Percentiles rank a stretch among this genome's conserved stretches.
Conservation (phyloP, 495 filamentous ascomycete species). For the Lasiosphaeris hirsuta region DNA sequence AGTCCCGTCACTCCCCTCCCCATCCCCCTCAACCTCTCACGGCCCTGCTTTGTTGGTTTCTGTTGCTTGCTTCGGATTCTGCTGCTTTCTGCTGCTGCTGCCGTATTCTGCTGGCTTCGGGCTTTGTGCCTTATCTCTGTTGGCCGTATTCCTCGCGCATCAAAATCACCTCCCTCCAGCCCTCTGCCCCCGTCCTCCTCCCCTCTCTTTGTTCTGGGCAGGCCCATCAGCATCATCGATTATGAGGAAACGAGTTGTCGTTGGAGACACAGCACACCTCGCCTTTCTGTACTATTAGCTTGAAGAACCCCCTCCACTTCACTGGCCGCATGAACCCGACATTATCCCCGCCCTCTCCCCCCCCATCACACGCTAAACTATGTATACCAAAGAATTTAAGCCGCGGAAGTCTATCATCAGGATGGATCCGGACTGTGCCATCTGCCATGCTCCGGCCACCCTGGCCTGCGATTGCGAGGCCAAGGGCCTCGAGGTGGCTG, state of each 20-base stretch:
- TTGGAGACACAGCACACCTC: conserved; percentile 27
- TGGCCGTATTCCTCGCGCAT: conserved; percentile 10
- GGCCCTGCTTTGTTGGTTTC: neutral
- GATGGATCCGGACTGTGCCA: conserved; percentile 70
- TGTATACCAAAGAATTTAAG: conserved; percentile 48
- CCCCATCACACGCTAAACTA: conserved; percentile 43
- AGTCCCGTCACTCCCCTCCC: conserved; percentile 1
- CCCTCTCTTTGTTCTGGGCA: conserved; percentile 25
- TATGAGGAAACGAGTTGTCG: conserved; percentile 31
- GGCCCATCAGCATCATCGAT: conserved; percentile 26
- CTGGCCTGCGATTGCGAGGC: conserved; percentile 66
- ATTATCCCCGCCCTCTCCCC: conserved; percentile 29
- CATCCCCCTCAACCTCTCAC: conserved; percentile 14
- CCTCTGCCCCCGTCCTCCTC: conserved; percentile 4
- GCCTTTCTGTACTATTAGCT: conserved; percentile 28
- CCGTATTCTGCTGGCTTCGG: conserved; percentile 16
- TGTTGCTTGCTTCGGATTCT: neutral
- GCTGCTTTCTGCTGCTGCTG: conserved; percentile 10
- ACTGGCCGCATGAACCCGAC: conserved; percentile 22
- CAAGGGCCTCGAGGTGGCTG: conserved; percentile 61
- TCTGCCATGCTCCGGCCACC: conserved; percentile 61
- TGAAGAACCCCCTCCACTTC: conserved; percentile 12
- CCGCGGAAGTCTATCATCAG: conserved; percentile 48
- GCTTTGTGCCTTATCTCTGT: conserved; percentile 25
- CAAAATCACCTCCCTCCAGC: conserved; percentile 6